Evolutionary conservation across 1,284 basidiomycete species (phyloP).

Genomic region (Meripilus lineatus): DNA sequence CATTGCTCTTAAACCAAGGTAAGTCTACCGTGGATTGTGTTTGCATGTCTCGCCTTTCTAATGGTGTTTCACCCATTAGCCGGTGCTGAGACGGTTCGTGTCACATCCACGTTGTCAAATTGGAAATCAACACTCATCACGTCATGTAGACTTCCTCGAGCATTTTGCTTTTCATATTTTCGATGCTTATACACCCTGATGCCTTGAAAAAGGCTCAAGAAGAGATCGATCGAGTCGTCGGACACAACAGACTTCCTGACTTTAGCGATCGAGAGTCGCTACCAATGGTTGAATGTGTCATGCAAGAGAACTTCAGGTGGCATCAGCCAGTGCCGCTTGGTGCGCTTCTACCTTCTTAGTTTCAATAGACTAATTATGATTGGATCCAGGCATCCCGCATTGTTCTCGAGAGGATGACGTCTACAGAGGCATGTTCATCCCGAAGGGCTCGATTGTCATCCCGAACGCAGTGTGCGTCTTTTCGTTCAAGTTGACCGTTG

Average conservation of each 20-base stretch:
- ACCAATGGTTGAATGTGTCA: constrained; percentile 18
- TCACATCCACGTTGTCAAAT: background rate
- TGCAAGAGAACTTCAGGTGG: constrained; percentile 24
- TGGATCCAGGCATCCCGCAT: constrained; percentile 12
- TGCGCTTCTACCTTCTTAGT: constrained; percentile 6
- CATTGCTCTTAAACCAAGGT: too few species aligned
- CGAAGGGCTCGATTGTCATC: constrained; percentile 15
- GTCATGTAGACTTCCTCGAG: constrained; percentile 18
- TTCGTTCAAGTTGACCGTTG: too few species aligned
- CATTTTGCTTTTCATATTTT: constrained; percentile 26
- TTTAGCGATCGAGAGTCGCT: background rate
- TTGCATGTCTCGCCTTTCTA: too few species aligned
- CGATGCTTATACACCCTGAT: constrained; percentile 28
- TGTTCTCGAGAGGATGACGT: constrained; percentile 18
- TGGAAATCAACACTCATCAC: background rate
- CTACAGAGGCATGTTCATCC: constrained; percentile 21
- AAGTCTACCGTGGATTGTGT: too few species aligned
- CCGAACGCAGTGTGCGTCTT: background rate
- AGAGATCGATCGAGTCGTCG: constrained; percentile 25
- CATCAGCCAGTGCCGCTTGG: constrained; percentile 17
- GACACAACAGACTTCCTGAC: constrained; percentile 6
- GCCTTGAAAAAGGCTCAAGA: constrained; percentile 24
- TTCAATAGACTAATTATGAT: background rate
- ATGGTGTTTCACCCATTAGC: too few species aligned
- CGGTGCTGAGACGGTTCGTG: background rate